These are phyloP conservation scores for Neurospora discreta DNA, from an alignment of 495 filamentous ascomycete species.

Conservation along the genomic window DNA sequence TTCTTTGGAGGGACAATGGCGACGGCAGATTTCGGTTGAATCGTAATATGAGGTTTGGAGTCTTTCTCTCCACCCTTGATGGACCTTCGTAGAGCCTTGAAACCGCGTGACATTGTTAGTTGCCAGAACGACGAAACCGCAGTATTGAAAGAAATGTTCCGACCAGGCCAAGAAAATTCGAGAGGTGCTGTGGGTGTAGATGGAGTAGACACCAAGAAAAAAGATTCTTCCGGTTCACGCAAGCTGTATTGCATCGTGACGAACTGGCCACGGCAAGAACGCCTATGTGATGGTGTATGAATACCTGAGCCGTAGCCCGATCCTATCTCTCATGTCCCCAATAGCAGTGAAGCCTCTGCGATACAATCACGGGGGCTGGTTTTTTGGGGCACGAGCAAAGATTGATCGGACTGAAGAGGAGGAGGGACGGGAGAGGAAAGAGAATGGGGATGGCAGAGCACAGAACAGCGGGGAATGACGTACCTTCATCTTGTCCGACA, in stretches of 20 bases:
- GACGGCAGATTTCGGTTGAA: constrained; percentile 85
- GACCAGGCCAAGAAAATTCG: not conserved
- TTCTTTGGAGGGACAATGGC: constrained; percentile 95
- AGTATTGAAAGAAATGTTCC: not conserved
- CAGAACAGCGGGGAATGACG: constrained; percentile 25
- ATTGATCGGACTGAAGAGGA: not conserved
- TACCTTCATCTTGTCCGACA: constrained; percentile 37
- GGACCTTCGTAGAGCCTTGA: constrained; percentile 71
- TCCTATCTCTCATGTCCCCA: not conserved
- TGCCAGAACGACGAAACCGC: not conserved
- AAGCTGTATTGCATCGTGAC: not conserved
- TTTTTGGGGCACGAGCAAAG: not conserved
- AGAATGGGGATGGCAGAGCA: constrained; percentile 10
- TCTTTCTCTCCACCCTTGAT: constrained; percentile 70
- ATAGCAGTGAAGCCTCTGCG: not conserved
- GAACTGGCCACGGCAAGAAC: not conserved
- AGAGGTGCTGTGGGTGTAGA: not conserved
- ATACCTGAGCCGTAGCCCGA: not conserved
- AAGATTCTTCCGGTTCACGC: not conserved
- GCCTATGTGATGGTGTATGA: not conserved
- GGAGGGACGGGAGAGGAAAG: constrained; percentile 4
- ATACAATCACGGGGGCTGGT: not conserved
- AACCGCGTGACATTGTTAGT: constrained; percentile 31
- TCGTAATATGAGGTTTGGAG: constrained; percentile 71
- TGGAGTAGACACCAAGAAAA: not conserved